Evolutionary conservation across 139 green algal species (phyloP), one percentile per base, ranked within the genome.

Genomic region (Coelastrella sp.): DNA sequence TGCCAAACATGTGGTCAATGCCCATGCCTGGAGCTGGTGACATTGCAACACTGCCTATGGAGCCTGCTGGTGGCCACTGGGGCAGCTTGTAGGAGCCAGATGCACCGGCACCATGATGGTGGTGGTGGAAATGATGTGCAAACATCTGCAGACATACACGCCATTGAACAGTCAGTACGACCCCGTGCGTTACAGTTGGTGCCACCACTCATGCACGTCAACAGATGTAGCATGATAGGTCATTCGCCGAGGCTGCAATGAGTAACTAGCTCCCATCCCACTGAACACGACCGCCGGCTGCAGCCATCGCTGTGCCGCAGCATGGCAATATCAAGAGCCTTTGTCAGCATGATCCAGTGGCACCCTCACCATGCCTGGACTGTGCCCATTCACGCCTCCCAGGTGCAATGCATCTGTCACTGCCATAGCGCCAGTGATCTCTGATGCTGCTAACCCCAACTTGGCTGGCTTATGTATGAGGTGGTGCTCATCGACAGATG

Each of bases 351-450:
- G 64, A 11, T 71, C 0, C 32, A 47, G 32, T 47, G 1, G 32
- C 32, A 14, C 16, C 57, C 84, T 89, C 57, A 89, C 84, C 84
- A 89, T 47, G 19, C n/a, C n/a, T 13, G 71, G 68, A 71, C 84
- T 89, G 56, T 71, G 20, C 4, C 84, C 84, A 59, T 89, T 54
- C 3, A 89, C 4, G 11, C 84, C 73, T 7, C 71, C 71, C 79
- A 89, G 59, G n/a, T 90, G 73, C 88, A 93, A 79, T 10, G 90
- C 92, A 17, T 95, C 92, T 22, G 32, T 79, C 11, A 95, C 90
- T 8, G 91, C 90, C 89, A 95, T 93, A 22, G 90, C 92, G 4
- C 92, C 92, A 32, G 92, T 92, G 61, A 94, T 91, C 57, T 93
- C 93, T 0, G 86, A 73, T n/a, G 89, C 83, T 0, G 71, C 87